Evolutionary conservation across 768 basidiomycete genomes (phyloP).

Genomic region (Artomyces pyxidatus): DNA sequence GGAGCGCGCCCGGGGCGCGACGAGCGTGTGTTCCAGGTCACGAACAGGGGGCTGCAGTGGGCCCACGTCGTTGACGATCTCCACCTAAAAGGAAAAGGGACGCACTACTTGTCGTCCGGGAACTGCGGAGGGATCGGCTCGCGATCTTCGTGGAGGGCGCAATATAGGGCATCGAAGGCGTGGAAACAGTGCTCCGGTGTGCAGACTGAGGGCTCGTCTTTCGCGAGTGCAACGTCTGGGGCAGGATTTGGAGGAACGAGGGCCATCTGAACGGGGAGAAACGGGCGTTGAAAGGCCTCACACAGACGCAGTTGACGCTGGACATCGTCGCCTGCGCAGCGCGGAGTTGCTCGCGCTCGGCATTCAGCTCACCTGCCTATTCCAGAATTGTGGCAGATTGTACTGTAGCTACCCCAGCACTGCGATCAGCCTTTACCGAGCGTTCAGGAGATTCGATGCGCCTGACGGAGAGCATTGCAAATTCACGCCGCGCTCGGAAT

Average conservation of each 20-base stretch:
- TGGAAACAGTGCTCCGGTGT: slow-evolving; percentile 70
- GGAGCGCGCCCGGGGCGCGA: slow-evolving; percentile 50
- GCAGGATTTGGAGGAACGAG: slow-evolving; percentile 45
- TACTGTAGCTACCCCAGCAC: too few species aligned
- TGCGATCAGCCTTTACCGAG: too few species aligned
- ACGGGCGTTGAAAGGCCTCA: too few species aligned
- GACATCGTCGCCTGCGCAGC: too few species aligned
- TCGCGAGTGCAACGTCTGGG: slow-evolving; percentile 28
- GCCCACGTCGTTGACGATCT: slow-evolving; percentile 1
- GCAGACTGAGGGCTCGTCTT: slow-evolving; percentile 42
- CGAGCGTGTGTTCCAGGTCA: slow-evolving; percentile 86
- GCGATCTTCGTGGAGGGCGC: slow-evolving; percentile 55
- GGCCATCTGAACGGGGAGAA: slow-evolving; percentile 33
- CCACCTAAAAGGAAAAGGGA: slow-evolving; percentile 4
- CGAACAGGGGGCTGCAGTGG: slow-evolving; percentile 74
- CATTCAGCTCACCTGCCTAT: too few species aligned
- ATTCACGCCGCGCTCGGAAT: too few species aligned
- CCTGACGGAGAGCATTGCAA: too few species aligned
- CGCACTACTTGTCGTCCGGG: slow-evolving; percentile 72
- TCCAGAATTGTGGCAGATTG: too few species aligned
- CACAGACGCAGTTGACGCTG: too few species aligned
- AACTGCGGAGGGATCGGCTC: slow-evolving; percentile 55
- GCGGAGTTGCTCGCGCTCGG: too few species aligned
- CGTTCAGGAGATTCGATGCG: too few species aligned
- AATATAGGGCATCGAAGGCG: slow-evolving; percentile 77